A percentile compares a stretch with the other conserved stretches of the same genome.
These are phyloP conservation scores for Hydnum rufescens DNA, from an alignment of 768 basidiomycete genomes.

Conservation along the genomic window DNA sequence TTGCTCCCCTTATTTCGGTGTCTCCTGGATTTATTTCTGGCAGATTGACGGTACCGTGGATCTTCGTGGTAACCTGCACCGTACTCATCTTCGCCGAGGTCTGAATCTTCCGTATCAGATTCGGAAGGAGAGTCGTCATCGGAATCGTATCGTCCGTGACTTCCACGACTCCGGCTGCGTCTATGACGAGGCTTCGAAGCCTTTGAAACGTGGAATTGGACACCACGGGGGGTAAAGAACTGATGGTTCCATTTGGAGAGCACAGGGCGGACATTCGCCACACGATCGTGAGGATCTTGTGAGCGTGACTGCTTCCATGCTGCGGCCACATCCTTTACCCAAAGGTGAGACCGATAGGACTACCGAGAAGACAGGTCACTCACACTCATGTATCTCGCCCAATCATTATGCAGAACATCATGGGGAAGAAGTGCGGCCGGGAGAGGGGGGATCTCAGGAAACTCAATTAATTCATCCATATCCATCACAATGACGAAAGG, in stretches of 20 bases:
- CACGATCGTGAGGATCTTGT: slow-evolving; percentile 25
- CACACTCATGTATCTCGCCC: slow-evolving; percentile 63
- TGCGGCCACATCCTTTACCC: slow-evolving; percentile 41
- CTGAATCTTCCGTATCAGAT: not conserved
- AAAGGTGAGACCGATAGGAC: not conserved
- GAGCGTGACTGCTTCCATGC: slow-evolving; percentile 40
- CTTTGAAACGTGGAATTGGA: slow-evolving; percentile 67
- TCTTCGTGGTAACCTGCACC: no score
- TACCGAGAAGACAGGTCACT: slow-evolving; percentile 12
- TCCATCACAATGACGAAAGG: slow-evolving; percentile 44
- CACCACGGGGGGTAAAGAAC: slow-evolving; percentile 54
- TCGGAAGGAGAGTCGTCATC: not conserved
- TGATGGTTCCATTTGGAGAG: slow-evolving; percentile 62
- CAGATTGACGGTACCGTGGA: no score
- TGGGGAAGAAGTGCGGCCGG: slow-evolving; percentile 51
- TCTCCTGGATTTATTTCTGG: no score
- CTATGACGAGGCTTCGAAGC: slow-evolving; percentile 66
- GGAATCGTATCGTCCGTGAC: slow-evolving; percentile 15
- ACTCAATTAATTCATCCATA: slow-evolving; percentile 45
- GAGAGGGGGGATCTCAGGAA: slow-evolving; percentile 32
- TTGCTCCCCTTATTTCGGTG: no score
- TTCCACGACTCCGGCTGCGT: slow-evolving; percentile 30
- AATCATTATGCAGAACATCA: slow-evolving; percentile 61
- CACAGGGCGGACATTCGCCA: slow-evolving; percentile 30
- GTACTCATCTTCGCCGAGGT: not conserved